phyloP scores from a whole-genome alignment of 352 stramenopile species.

The Globisporangium radiosum region DNA sequence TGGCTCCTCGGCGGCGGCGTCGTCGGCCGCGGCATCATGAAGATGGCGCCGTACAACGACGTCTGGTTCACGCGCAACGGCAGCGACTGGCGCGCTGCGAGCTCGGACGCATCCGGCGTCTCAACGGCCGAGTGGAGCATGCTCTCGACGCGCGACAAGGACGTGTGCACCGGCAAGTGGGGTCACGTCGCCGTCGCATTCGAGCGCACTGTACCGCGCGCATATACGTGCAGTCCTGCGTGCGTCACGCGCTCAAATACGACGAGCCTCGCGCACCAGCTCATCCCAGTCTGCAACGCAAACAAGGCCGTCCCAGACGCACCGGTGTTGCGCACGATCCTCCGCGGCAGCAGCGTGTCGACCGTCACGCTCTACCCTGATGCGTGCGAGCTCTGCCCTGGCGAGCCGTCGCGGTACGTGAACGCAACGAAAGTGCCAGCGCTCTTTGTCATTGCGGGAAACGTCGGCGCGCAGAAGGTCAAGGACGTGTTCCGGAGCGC shows the following conservation, averaged over 20 bases:
- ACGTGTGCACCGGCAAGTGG: slow-evolving; percentile 71
- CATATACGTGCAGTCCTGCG: slow-evolving; percentile 49
- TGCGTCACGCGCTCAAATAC: slow-evolving; percentile 39
- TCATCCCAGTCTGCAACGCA: slow-evolving; percentile 57
- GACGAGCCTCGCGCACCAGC: slow-evolving; percentile 43
- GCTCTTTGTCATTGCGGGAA: slow-evolving; percentile 62
- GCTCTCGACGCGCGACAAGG: slow-evolving; percentile 29
- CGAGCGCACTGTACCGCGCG: slow-evolving; percentile 31
- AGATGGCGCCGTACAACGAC: slow-evolving; percentile 70
- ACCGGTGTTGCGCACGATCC: slow-evolving; percentile 28
- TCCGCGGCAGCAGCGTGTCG: slow-evolving; percentile 36
- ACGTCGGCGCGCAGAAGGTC: slow-evolving; percentile 62
- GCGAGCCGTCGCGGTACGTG: slow-evolving; percentile 31
- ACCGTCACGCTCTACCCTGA: slow-evolving; percentile 67
- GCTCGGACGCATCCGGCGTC: slow-evolving; percentile 55
- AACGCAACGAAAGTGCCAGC: slow-evolving; percentile 48
- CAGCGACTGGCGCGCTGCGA: slow-evolving; percentile 40
- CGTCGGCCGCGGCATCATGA: slow-evolving; percentile 59
- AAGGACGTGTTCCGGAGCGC: slow-evolving; percentile 65
- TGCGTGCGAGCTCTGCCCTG: slow-evolving; percentile 55
- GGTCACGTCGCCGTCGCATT: slow-evolving; percentile 58
- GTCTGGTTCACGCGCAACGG: slow-evolving; percentile 71
- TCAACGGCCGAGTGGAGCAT: slow-evolving; percentile 79
- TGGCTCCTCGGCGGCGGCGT: slow-evolving; percentile 75
- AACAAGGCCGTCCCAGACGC: slow-evolving; percentile 23